A percentile compares a stretch with the other conserved stretches of the same genome.
Conservation (phyloP, 2,329 filamentous ascomycete species). For the Talaromyces amestolkiae region DNA sequence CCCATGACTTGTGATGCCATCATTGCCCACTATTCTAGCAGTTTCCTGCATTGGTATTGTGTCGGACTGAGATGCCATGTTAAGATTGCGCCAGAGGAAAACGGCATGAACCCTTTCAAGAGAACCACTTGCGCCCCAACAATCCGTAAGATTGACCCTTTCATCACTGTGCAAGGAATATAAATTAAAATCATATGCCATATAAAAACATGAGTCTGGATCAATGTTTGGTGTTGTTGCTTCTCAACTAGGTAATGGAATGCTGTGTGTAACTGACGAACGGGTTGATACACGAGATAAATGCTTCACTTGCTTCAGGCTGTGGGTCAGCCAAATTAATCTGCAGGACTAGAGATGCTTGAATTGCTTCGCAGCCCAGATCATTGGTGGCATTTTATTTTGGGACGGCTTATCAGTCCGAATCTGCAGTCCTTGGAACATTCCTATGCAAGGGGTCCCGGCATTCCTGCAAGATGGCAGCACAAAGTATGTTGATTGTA, state of each 20-base stretch:
- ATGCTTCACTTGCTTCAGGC: neutral
- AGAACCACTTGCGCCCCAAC: too few species aligned
- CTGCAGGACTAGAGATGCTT: neutral
- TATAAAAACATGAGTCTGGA: neutral
- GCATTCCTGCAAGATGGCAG: neutral
- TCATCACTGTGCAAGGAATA: neutral
- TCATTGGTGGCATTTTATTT: neutral
- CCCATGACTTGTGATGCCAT: neutral
- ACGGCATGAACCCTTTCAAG: neutral
- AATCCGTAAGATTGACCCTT: neutral
- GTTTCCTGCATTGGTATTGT: neutral
- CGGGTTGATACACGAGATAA: neutral
- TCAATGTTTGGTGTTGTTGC: neutral
- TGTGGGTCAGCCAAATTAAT: neutral
- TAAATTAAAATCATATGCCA: neutral
- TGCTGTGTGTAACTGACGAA: neutral
- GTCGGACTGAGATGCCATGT: neutral
- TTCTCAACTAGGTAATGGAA: neutral
- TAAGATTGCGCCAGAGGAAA: neutral
- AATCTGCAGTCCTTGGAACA: neutral
- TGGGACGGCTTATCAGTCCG: neutral
- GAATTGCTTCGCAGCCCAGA: neutral
- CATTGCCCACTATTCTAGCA: neutral
- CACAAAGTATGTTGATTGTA: neutral
- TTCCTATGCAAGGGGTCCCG: neutral